These are phyloP conservation scores for Colletotrichum lupini DNA, from an alignment of 2,329 filamentous ascomycete species.

Conservation along the genomic window DNA sequence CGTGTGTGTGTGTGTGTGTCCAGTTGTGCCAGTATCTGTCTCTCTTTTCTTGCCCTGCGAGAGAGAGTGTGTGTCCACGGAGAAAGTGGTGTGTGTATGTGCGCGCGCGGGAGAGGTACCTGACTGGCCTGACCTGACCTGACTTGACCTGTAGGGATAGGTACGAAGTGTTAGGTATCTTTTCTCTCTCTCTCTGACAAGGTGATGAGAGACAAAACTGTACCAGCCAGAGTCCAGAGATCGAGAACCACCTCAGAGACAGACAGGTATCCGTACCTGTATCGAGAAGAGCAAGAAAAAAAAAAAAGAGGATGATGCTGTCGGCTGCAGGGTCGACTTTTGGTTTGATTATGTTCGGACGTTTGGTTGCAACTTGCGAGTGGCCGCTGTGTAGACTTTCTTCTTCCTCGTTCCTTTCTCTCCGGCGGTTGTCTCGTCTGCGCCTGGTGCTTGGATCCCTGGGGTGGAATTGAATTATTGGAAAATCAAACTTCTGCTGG, in stretches of 20 bases:
- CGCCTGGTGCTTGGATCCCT: constrained; percentile 1
- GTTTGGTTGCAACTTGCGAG: constrained; percentile 11
- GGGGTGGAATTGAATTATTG: constrained; percentile 24
- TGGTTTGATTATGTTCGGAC: constrained; percentile 35
- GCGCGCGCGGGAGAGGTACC: neutral
- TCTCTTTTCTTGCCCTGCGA: neutral
- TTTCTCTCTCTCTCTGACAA: neutral
- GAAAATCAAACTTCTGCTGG: constrained; percentile 3
- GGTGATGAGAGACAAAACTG: neutral
- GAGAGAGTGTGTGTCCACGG: neutral
- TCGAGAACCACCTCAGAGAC: neutral
- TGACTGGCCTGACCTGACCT: neutral
- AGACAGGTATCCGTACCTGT: too few relatives aligned
- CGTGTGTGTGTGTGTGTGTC: neutral
- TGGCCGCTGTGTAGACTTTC: neutral
- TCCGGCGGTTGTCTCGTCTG: neutral
- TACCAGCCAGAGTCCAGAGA: neutral
- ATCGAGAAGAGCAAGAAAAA: neutral
- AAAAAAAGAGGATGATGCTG: constrained; percentile 1
- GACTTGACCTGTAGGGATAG: neutral
- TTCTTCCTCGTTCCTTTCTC: constrained; percentile 4
- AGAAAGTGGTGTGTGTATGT: neutral
- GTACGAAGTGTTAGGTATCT: neutral
- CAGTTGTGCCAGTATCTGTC: neutral
- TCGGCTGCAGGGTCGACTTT: constrained; percentile 25